phyloP scores from a whole-genome alignment of 192 early-diverging fungal species.

The Dimargaris xerosporica region DNA sequence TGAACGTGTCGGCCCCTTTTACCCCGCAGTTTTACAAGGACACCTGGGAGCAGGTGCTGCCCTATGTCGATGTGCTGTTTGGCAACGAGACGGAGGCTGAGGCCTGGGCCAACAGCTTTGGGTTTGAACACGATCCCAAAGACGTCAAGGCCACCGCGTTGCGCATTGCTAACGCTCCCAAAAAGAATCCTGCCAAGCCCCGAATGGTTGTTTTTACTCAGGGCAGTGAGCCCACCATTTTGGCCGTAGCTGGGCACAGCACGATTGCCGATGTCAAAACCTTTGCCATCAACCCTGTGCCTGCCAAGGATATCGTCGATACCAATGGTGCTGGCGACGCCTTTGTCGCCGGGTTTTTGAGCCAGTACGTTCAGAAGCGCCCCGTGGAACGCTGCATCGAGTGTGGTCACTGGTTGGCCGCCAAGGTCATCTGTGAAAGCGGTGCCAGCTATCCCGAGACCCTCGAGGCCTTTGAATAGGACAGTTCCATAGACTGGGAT shows the following conservation, averaged over 20 bases:
- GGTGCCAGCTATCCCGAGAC: conserved; percentile 58
- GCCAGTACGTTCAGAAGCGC: conserved; percentile 62
- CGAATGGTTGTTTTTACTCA: conserved; percentile 91
- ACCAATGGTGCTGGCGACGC: conserved; percentile 98
- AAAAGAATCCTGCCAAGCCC: conserved; percentile 47
- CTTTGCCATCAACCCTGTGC: conserved; percentile 42
- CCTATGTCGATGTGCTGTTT: conserved; percentile 86
- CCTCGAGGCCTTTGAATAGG: no score
- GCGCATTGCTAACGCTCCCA: conserved; percentile 69
- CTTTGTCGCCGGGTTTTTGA: conserved; percentile 86
- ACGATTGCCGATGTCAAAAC: conserved; percentile 39
- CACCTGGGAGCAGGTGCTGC: conserved; percentile 54
- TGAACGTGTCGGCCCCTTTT: conserved; percentile 96
- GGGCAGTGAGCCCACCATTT: conserved; percentile 55
- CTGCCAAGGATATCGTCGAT: conserved; percentile 66
- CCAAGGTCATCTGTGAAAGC: conserved; percentile 64
- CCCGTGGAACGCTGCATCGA: conserved; percentile 47
- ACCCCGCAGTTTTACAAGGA: conserved; percentile 87
- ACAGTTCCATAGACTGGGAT: no score
- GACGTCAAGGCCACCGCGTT: conserved; percentile 73
- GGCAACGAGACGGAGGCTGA: conserved; percentile 93
- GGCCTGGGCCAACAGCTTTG: conserved; percentile 63
- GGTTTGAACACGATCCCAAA: conserved; percentile 35
- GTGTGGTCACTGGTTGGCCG: conserved; percentile 86
- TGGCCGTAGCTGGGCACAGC: conserved; percentile 41